Conservation (phyloP, 495 filamentous ascomycete species). For the Aspergillus steynii region DNA sequence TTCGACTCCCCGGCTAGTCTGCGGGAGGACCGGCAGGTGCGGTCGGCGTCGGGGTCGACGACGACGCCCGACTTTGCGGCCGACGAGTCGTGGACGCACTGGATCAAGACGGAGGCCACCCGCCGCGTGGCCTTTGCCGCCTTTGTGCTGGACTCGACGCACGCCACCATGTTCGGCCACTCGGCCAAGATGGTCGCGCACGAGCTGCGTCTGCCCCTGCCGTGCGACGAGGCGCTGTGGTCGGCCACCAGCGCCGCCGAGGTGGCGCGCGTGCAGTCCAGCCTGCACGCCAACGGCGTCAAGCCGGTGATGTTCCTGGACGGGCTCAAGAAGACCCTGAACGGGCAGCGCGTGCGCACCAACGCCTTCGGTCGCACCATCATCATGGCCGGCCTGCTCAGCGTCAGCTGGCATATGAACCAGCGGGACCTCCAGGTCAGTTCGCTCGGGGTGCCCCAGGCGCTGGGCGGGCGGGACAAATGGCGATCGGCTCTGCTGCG, state of each 20-base stretch:
- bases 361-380: constrained; percentile 95
- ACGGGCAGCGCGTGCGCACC: constrained; percentile 82
- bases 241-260: constrained; percentile 87
- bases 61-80: constrained; percentile 63
- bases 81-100: constrained; percentile 94
- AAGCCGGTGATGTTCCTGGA: constrained; percentile 89
- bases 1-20: constrained; percentile 84
- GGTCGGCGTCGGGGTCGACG: constrained; percentile 52
- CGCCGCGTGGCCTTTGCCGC: constrained; percentile 89
- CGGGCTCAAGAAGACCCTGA: constrained; percentile 86
- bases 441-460: constrained; percentile 74
- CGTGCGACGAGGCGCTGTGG: constrained; percentile 94
- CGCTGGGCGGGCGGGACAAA: constrained; percentile 86
- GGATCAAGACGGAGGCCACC: constrained; percentile 94
- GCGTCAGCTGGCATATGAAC: constrained; percentile 97
- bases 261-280: constrained; percentile 83
- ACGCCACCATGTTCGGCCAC: constrained; percentile 98
- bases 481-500: constrained; percentile 87
- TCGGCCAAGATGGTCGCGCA: constrained; percentile 96
- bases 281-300: constrained; percentile 76
- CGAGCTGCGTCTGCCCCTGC: constrained; percentile 88
- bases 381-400: constrained; percentile 90
- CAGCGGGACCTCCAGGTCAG: constrained; percentile 94
- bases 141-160: constrained; percentile 93
- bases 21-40: constrained; percentile 61